These are phyloP conservation scores for Asterionellopsis glacialis DNA, from an alignment of 108 stramenopile genomes.

Conservation along the genomic window DNA sequence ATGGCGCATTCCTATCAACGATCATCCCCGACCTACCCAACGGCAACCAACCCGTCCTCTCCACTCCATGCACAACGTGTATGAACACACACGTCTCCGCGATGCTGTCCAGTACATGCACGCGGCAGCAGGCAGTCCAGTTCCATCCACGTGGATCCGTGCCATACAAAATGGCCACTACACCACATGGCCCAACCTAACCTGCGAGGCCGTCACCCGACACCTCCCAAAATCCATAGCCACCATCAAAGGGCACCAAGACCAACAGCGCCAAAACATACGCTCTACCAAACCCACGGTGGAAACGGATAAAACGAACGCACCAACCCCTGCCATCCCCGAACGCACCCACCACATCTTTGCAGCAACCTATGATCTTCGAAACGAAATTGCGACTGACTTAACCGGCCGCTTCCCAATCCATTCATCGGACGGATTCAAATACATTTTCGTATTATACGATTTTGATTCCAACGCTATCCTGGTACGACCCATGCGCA, in stretches of 20 bases:
- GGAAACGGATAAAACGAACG: not conserved
- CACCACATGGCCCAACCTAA: slow-evolving; percentile 7
- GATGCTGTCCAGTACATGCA: too few relatives aligned
- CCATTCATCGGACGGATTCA: slow-evolving; percentile 1
- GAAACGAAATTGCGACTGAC: slow-evolving; percentile 5
- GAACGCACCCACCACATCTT: slow-evolving; percentile 3
- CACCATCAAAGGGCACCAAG: slow-evolving; percentile 9
- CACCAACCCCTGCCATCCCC: not conserved
- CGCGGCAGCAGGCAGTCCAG: too few relatives aligned
- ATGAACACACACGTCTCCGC: too few relatives aligned
- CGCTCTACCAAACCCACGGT: not conserved
- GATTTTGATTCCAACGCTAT: slow-evolving; percentile 24
- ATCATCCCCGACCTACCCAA: too few relatives aligned
- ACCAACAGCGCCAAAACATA: too few relatives aligned
- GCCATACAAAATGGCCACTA: too few relatives aligned
- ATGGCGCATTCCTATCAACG: slow-evolving; percentile 7
- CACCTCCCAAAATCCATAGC: slow-evolving; percentile 8
- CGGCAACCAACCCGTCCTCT: too few relatives aligned
- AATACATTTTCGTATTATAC: too few relatives aligned
- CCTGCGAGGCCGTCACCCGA: not conserved
- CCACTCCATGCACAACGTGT: not conserved
- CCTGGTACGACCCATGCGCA: slow-evolving; percentile 18
- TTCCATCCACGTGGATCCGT: too few relatives aligned
- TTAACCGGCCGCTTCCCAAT: too few relatives aligned
- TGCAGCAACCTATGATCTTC: not conserved